Evolutionary conservation across 306 rosid species (phyloP).

Genomic region (Ochetophila trinervis): DNA sequence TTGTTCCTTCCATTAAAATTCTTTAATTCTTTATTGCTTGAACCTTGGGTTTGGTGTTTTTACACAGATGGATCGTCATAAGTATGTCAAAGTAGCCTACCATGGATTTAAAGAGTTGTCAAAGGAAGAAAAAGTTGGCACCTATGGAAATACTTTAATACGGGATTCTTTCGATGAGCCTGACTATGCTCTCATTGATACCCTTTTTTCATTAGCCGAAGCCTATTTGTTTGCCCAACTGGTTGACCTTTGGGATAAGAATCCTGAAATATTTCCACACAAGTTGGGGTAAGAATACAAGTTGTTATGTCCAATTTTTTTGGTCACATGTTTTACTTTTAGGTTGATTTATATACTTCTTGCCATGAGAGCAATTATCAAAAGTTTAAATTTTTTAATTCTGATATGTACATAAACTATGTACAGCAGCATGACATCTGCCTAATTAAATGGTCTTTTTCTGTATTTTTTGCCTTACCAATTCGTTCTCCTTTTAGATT

Average conservation of each 20-base stretch:
- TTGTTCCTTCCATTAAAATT: conserved; percentile 11
- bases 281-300: conserved; percentile 59
- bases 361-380: not conserved
- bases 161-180: conserved; percentile 96
- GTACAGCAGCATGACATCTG: too few relatives aligned
- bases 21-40: conserved; percentile 4
- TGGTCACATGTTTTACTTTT: not conserved
- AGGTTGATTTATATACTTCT: not conserved
- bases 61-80: conserved; percentile 99
- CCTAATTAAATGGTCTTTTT: too few relatives aligned
- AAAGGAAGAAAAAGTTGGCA: conserved; percentile 87
- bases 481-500: too few relatives aligned
- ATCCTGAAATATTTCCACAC: conserved; percentile 58
- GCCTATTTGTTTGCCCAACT: conserved; percentile 96
- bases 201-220: conserved; percentile 93
- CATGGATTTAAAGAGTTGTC: conserved; percentile 92
- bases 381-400: too few relatives aligned
- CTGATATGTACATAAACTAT: too few relatives aligned
- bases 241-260: conserved; percentile 71
- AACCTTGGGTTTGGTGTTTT: conserved; percentile 21
- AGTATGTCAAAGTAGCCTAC: conserved; percentile 96
- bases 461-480: too few relatives aligned
- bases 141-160: conserved; percentile 80
- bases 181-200: conserved; percentile 88
- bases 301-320: conserved; percentile 7